Evolutionary conservation across 2,329 filamentous ascomycete species (phyloP).

Genomic region (Penicillium capsulatum): DNA sequence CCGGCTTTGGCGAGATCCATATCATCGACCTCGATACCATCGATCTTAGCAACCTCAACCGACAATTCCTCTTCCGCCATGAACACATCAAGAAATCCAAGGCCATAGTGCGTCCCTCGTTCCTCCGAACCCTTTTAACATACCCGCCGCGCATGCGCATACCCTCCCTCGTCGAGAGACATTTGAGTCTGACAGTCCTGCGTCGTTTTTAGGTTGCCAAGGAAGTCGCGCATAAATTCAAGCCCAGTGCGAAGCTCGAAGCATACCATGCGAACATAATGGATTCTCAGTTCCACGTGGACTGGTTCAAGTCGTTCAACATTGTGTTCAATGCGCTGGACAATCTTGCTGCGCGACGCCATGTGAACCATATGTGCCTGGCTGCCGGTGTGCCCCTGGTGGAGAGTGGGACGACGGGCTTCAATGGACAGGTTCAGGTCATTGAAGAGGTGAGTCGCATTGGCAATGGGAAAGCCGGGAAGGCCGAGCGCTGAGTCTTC

Average conservation of each 20-base stretch:
- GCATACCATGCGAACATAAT: constrained; percentile 96
- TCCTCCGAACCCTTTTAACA: constrained; percentile 9
- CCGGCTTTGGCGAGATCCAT: constrained; percentile 87
- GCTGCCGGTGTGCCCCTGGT: constrained; percentile 85
- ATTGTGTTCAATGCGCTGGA: constrained; percentile 96
- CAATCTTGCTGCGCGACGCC: constrained; percentile 86
- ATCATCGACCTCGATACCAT: constrained; percentile 98
- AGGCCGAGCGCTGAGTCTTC: not conserved
- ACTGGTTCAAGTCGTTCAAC: constrained; percentile 79
- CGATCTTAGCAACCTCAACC: constrained; percentile 94
- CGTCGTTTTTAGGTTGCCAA: constrained; percentile 67
- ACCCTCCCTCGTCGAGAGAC: not conserved
- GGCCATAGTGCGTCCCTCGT: constrained; percentile 62
- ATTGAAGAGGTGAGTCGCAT: constrained; percentile 65
- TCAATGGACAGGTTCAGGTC: constrained; percentile 95
- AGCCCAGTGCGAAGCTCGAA: constrained; percentile 78
- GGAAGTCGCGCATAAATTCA: constrained; percentile 85
- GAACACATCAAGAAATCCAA: constrained; percentile 99
- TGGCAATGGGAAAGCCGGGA: not conserved
- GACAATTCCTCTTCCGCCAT: constrained; percentile 92
- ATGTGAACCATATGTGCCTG: constrained; percentile 97
- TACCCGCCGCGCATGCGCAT: constrained; percentile 1
- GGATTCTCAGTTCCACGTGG: constrained; percentile 75
- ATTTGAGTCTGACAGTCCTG: constrained; percentile 14
- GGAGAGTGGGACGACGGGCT: constrained; percentile 95